These are phyloP conservation scores for Kwoniella mangroviensis DNA, from an alignment of 768 basidiomycete genomes.

Conservation along the genomic window DNA sequence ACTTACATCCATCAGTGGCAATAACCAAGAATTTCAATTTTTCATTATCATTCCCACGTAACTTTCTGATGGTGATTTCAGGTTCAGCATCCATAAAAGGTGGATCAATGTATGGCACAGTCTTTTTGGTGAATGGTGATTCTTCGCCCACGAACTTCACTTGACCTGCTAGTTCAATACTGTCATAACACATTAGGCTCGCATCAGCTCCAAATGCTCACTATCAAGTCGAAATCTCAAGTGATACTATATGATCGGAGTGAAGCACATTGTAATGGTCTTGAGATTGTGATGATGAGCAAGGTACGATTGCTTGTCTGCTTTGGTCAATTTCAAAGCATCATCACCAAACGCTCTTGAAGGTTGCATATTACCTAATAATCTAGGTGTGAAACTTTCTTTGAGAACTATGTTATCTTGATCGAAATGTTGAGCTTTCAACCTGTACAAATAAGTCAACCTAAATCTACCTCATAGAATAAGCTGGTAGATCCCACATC, in stretches of 20 bases:
- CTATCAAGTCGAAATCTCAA: too few relatives aligned
- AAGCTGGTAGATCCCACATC: too few relatives aligned
- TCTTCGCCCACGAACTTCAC: not conserved
- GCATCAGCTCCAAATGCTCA: too few relatives aligned
- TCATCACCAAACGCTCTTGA: constrained; percentile 39
- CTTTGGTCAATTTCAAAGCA: constrained; percentile 29
- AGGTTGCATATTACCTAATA: constrained; percentile 17
- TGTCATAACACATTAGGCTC: not conserved
- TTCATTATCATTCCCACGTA: constrained; percentile 29
- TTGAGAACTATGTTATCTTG: constrained; percentile 25
- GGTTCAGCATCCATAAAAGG: constrained; percentile 36
- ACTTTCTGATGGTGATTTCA: constrained; percentile 26
- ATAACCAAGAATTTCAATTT: constrained; percentile 32
- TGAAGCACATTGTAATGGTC: not conserved
- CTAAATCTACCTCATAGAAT: not conserved
- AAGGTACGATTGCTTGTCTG: not conserved
- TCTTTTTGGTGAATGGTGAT: not conserved
- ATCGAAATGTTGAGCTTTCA: constrained; percentile 26
- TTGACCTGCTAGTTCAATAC: not conserved
- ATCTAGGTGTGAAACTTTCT: constrained; percentile 28
- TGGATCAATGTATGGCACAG: constrained; percentile 7
- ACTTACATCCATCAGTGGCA: constrained; percentile 43
- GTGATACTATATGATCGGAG: too few relatives aligned
- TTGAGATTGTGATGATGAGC: not conserved
- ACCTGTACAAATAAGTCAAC: constrained; percentile 9